Evolutionary conservation across 179 eudicot species (phyloP).

Genomic region (Vitellaria paradoxa): DNA sequence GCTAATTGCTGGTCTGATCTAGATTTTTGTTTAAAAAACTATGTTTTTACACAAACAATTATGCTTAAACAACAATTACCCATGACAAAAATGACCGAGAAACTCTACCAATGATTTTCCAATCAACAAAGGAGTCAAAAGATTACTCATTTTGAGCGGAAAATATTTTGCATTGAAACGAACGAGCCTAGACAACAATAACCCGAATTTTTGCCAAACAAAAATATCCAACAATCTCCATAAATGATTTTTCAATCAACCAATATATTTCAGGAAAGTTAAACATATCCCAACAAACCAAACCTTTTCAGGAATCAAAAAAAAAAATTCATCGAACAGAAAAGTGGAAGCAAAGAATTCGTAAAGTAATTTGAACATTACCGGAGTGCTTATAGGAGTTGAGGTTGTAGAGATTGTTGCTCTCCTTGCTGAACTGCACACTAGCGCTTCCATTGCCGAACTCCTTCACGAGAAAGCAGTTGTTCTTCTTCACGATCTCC

Average conservation of each 20-base stretch:
- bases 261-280: too few relatives aligned
- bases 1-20: too few relatives aligned
- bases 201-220: too few relatives aligned
- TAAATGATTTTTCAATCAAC: too few relatives aligned
- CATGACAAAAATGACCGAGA: not conserved
- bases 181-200: too few relatives aligned
- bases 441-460: slow-evolving; percentile 81
- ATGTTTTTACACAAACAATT: too few relatives aligned
- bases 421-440: slow-evolving; percentile 73
- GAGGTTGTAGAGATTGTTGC: slow-evolving; percentile 78
- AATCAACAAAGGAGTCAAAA: not conserved
- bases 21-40: too few relatives aligned
- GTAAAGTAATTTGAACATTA: slow-evolving; percentile 8
- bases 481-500: slow-evolving; percentile 98
- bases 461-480: slow-evolving; percentile 81
- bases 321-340: not conserved
- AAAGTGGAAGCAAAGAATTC: not conserved
- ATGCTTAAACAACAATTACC: not conserved
- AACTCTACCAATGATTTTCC: not conserved
- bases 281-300: too few relatives aligned
- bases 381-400: slow-evolving; percentile 91
- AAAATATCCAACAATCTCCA: too few relatives aligned
- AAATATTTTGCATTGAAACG: too few relatives aligned
- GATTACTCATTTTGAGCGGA: too few relatives aligned
- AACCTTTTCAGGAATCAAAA: too few relatives aligned